Conservation (phyloP, 2,329 filamentous ascomycete species). For the Diplodia mutila region DNA sequence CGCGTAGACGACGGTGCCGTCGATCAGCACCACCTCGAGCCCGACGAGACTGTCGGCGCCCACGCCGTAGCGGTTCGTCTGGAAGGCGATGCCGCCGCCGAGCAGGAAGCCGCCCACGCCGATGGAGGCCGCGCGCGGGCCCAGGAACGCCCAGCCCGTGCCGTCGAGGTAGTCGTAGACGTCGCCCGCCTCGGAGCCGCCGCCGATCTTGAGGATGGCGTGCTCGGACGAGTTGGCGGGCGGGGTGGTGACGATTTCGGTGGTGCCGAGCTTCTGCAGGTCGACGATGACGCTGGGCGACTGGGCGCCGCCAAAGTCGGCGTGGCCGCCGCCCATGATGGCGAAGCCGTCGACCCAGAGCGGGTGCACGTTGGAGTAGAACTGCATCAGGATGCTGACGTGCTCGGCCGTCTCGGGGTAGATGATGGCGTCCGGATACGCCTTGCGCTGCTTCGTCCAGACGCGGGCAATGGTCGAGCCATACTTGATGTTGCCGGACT, state of each 20-base stretch:
- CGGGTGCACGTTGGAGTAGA: slow-evolving; percentile 18
- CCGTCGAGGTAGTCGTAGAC: slow-evolving; percentile 39
- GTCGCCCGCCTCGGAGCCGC: slow-evolving; percentile 40
- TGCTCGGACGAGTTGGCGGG: slow-evolving; percentile 10
- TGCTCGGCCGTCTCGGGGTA: slow-evolving; percentile 18
- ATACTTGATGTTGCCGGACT: background rate
- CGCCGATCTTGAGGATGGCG: slow-evolving; percentile 25
- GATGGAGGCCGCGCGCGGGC: slow-evolving; percentile 36
- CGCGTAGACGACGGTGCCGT: slow-evolving; percentile 43
- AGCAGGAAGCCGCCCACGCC: slow-evolving; percentile 38
- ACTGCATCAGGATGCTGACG: slow-evolving; percentile 22
- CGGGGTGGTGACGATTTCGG: slow-evolving; percentile 2
- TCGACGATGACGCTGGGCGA: slow-evolving; percentile 23
- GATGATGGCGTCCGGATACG: slow-evolving; percentile 16
- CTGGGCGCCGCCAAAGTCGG: slow-evolving; percentile 17
- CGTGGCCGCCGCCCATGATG: slow-evolving; percentile 23
- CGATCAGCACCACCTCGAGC: slow-evolving; percentile 44
- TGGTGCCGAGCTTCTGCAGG: background rate
- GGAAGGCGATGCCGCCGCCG: slow-evolving; percentile 38
- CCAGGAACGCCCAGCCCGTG: slow-evolving; percentile 23
- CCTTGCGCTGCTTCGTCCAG: slow-evolving; percentile 22
- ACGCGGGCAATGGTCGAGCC: slow-evolving; percentile 14
- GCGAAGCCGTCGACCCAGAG: slow-evolving; percentile 18
- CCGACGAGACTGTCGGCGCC: slow-evolving; percentile 33
- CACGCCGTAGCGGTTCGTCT: slow-evolving; percentile 33